A percentile compares a stretch with the other conserved stretches of the same genome.
phyloP scores from a whole-genome alignment of 2,329 filamentous ascomycete species.

The Calonectria ilicicola region DNA sequence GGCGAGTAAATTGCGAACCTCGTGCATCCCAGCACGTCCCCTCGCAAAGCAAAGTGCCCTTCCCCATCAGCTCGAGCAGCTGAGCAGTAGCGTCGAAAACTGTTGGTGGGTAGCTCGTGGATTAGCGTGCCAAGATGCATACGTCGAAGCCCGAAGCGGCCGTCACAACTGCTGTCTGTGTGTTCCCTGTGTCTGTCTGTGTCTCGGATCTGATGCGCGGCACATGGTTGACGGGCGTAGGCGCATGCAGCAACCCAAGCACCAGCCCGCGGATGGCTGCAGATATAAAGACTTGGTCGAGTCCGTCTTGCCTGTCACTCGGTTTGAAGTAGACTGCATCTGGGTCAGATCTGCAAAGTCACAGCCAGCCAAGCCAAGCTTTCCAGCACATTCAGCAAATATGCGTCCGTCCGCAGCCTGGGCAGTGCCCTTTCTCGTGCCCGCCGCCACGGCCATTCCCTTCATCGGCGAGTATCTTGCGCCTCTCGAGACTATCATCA shows the following conservation, averaged over 20 bases:
- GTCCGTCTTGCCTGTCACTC: neutral
- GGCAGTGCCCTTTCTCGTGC: neutral
- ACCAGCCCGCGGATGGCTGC: neutral
- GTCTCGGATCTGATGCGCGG: conserved; percentile 1
- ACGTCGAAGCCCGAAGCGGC: too few species aligned
- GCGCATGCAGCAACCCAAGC: neutral
- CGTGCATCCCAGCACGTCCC: neutral
- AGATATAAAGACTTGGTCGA: neutral
- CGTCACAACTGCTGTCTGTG: too few species aligned
- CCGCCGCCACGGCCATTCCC: conserved; percentile 22
- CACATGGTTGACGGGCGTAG: neutral
- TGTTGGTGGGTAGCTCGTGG: neutral
- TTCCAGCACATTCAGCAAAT: neutral
- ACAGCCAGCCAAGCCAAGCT: neutral
- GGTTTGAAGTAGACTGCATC: neutral
- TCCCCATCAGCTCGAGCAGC: neutral
- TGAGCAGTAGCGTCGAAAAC: neutral
- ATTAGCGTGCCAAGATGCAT: neutral
- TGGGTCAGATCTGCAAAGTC: neutral
- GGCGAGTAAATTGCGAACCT: neutral
- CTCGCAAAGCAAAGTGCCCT: neutral
- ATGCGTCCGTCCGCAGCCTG: neutral
- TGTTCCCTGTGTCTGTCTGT: too few species aligned
- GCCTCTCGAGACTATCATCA: conserved; percentile 27
- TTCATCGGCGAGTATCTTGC: conserved; percentile 35